Conservation (phyloP, 306 rosid genomes). For the Prunus dulcis region DNA sequence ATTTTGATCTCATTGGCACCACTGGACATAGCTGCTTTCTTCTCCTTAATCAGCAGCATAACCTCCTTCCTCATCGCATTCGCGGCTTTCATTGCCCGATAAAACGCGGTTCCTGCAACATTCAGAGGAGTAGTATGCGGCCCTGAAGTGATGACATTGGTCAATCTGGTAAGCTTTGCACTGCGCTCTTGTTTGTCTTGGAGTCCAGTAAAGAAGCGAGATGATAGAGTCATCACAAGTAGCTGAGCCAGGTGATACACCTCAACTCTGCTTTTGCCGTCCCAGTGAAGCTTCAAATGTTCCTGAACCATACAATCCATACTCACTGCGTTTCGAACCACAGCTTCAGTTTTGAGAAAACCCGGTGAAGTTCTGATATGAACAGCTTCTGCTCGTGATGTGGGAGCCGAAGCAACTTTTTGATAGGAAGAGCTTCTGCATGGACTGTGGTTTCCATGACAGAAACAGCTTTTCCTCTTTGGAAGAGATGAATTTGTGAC, state of each 20-base stretch:
- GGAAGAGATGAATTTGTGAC: conserved; percentile 15
- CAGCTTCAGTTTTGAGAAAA: conserved; percentile 10
- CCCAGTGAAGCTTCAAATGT: conserved; percentile 12
- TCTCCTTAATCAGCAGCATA: background rate
- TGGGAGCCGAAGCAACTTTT: background rate
- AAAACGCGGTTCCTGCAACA: background rate
- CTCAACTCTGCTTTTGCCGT: background rate
- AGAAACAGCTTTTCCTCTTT: conserved; percentile 4
- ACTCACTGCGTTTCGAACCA: background rate
- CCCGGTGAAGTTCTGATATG: conserved; percentile 1
- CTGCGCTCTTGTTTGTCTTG: background rate
- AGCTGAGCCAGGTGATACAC: conserved; percentile 1
- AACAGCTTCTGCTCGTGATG: background rate
- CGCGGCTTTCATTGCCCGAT: conserved; percentile 9
- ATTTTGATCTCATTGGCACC: background rate
- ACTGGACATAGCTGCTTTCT: background rate
- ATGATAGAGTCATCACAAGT: background rate
- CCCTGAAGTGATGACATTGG: background rate
- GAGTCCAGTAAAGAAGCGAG: conserved; percentile 7
- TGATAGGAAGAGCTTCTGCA: conserved; percentile 11
- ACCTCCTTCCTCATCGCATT: background rate
- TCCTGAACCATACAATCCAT: conserved; percentile 11
- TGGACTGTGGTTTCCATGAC: conserved; percentile 9
- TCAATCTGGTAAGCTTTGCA: background rate
- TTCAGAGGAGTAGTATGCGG: background rate